Evolutionary conservation across 1,284 basidiomycete genomes (phyloP).

Genomic region (Athelia psychrophila): DNA sequence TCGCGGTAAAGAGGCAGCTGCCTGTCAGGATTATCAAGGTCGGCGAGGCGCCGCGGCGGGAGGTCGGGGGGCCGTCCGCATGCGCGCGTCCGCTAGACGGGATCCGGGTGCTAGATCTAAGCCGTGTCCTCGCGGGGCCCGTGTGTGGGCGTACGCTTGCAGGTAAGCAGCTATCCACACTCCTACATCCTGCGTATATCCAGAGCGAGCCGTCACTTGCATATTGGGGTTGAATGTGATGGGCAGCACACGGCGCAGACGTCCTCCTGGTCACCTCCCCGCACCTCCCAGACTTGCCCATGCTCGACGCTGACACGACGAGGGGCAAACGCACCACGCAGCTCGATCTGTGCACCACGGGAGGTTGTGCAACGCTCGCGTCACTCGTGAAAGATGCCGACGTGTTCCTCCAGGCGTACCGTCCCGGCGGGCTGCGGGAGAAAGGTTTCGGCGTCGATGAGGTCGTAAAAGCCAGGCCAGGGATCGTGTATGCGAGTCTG

Average conservation of each 20-base stretch:
- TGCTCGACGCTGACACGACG: slow-evolving; percentile 59
- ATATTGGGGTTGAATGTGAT: too few relatives aligned
- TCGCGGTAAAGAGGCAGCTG: slow-evolving; percentile 32
- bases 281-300: slow-evolving; percentile 50
- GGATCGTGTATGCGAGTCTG: slow-evolving; percentile 57
- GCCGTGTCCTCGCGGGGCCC: slow-evolving; percentile 58
- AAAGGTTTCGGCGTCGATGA: slow-evolving; percentile 50
- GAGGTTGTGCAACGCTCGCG: slow-evolving; percentile 33
- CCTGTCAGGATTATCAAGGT: slow-evolving; percentile 46
- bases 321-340: slow-evolving; percentile 66
- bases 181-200: not conserved
- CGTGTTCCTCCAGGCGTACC: slow-evolving; percentile 68
- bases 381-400: slow-evolving; percentile 44
- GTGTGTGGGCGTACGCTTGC: slow-evolving; percentile 54
- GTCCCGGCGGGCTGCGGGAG: slow-evolving; percentile 47
- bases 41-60: slow-evolving; percentile 43
- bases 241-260: slow-evolving; percentile 60
- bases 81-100: slow-evolving; percentile 39
- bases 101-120: slow-evolving; percentile 55
- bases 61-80: slow-evolving; percentile 6
- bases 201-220: too few relatives aligned
- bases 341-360: slow-evolving; percentile 43
- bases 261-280: slow-evolving; percentile 59
- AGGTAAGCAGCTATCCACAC: slow-evolving; percentile 28
- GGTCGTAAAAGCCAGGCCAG: slow-evolving; percentile 39